Evolutionary conservation across 2,329 filamentous ascomycete genomes (phyloP).

Genomic region (Aspergillus carbonarius): DNA sequence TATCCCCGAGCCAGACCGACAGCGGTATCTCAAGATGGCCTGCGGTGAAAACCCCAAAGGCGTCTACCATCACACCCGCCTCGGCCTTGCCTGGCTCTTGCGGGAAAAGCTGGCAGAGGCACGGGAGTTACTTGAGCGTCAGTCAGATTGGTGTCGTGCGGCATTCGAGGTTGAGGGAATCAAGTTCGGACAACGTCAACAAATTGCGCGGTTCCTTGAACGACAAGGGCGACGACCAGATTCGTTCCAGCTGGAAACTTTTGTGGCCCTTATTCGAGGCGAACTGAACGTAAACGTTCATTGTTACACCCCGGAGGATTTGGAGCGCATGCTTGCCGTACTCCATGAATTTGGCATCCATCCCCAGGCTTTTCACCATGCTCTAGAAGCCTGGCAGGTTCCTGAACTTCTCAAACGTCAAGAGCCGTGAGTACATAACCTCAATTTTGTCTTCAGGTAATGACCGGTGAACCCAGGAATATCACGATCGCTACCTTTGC

Average conservation of each 20-base stretch:
- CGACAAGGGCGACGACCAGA: neutral
- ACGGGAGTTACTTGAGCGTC: slow-evolving; percentile 17
- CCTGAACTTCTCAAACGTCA: slow-evolving; percentile 52
- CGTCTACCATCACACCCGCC: slow-evolving; percentile 60
- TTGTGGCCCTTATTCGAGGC: slow-evolving; percentile 63
- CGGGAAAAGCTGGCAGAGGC: slow-evolving; percentile 61
- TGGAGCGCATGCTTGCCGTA: slow-evolving; percentile 61
- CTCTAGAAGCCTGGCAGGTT: slow-evolving; percentile 65
- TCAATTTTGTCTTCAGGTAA: too few species aligned
- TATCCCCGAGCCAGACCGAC: slow-evolving; percentile 50
- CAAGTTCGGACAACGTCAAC: neutral
- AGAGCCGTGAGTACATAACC: neutral
- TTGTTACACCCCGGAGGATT: slow-evolving; percentile 68
- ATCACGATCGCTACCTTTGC: slow-evolving; percentile 62
- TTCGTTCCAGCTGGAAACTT: slow-evolving; percentile 61
- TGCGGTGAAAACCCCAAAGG: slow-evolving; percentile 68
- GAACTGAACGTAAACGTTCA: slow-evolving; percentile 70
- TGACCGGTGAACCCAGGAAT: slow-evolving; percentile 28
- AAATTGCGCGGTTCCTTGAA: neutral
- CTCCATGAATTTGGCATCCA: slow-evolving; percentile 70
- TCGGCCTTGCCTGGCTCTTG: slow-evolving; percentile 70
- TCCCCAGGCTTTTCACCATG: slow-evolving; percentile 68
- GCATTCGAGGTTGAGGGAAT: neutral
- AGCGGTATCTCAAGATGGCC: slow-evolving; percentile 76
- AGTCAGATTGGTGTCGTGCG: neutral